A percentile compares a stretch with the other conserved stretches of the same genome.
phyloP scores from a whole-genome alignment of 2,329 filamentous ascomycete species.

The Trichophyton benhamiae region DNA sequence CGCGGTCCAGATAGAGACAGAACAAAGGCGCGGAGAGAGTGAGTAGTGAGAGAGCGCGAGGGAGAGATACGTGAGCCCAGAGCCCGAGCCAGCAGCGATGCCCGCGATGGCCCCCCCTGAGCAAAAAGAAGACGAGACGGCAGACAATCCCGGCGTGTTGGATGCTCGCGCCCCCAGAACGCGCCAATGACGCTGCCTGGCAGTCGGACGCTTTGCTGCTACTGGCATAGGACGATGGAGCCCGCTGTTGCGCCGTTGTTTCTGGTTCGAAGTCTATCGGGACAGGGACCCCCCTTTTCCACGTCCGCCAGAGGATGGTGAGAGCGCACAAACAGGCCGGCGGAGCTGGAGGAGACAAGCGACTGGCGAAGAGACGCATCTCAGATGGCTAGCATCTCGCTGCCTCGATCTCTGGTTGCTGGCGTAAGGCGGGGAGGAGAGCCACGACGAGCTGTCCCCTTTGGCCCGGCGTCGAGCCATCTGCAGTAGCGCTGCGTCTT shows the following conservation, averaged over 20 bases:
- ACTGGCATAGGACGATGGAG: conserved; percentile 2
- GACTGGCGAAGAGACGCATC: not conserved
- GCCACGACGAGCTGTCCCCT: not conserved
- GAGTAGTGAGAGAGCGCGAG: not conserved
- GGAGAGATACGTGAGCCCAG: too few relatives aligned
- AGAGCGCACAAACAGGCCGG: not conserved
- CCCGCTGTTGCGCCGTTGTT: conserved; percentile 1
- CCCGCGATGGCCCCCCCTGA: not conserved
- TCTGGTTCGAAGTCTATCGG: not conserved
- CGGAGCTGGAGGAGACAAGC: not conserved
- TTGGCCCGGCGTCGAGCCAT: not conserved
- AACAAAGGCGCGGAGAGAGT: too few relatives aligned
- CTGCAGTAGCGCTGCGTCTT: conserved; percentile 4
- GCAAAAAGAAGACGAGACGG: not conserved
- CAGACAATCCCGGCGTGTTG: conserved; percentile 3
- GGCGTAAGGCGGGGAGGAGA: too few relatives aligned
- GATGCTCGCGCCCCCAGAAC: not conserved
- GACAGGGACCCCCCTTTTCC: not conserved
- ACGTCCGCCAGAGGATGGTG: not conserved
- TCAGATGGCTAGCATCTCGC: too few relatives aligned
- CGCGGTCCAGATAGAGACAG: not conserved
- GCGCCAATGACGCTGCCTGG: not conserved
- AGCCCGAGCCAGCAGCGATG: too few relatives aligned
- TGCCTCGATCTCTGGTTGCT: too few relatives aligned
- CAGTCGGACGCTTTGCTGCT: not conserved